Evolutionary conservation across 179 eudicot genomes (phyloP).

Genomic region (Spergularia azorica): DNA sequence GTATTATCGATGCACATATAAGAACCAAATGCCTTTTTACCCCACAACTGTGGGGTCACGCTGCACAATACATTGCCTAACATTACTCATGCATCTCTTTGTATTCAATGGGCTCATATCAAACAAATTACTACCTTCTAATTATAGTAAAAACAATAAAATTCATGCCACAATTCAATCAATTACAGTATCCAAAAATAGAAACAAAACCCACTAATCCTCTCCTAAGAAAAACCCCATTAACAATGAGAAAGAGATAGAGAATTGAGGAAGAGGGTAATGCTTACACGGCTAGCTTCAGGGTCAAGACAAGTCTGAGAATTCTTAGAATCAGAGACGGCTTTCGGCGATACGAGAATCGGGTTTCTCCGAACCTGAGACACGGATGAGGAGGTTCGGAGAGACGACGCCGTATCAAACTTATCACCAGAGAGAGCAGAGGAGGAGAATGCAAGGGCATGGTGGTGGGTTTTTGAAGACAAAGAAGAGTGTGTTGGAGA

Average conservation of each 20-base stretch:
- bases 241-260: neutral
- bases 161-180: neutral
- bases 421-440: slow-evolving; percentile 15
- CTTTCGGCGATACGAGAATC: slow-evolving; percentile 62
- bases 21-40: no score
- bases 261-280: neutral
- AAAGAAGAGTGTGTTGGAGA: neutral
- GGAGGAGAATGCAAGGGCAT: slow-evolving; percentile 2
- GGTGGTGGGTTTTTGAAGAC: neutral
- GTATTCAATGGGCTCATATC: neutral
- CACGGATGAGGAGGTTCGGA: slow-evolving; percentile 7
- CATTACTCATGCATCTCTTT: no score
- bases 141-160: neutral
- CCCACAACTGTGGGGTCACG: no score
- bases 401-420: neutral
- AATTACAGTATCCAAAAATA: neutral
- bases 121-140: slow-evolving; percentile 3
- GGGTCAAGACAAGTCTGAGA: slow-evolving; percentile 99
- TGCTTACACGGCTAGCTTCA: slow-evolving; percentile 80
- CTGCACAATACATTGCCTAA: no score
- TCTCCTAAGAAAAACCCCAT: no score
- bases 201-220: no score
- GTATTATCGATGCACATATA: no score
- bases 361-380: slow-evolving; percentile 27
- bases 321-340: slow-evolving; percentile 88